Evolutionary conservation across 768 basidiomycete species (phyloP).

Genomic region (Mycena rebaudengoi): DNA sequence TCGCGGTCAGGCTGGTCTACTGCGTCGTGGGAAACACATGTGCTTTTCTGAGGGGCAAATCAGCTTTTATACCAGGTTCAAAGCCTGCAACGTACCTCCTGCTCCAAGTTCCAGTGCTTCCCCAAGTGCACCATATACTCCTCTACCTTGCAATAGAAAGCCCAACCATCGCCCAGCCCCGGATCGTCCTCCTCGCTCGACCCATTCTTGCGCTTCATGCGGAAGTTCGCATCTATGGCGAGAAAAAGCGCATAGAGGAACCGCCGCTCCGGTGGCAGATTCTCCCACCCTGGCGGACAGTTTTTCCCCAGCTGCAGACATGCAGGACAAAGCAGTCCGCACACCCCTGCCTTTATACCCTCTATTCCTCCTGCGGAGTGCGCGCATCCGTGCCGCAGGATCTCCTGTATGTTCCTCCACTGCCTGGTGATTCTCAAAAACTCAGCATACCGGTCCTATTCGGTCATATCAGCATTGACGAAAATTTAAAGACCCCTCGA

Average conservation of each 20-base stretch:
- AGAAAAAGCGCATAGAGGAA: constrained; percentile 38
- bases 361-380: constrained; percentile 11
- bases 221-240: too few species aligned
- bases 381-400: constrained; percentile 22
- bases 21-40: not conserved
- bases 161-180: constrained; percentile 35
- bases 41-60: not conserved
- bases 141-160: constrained; percentile 37
- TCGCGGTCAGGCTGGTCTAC: constrained; percentile 7
- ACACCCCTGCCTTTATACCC: not conserved
- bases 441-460: constrained; percentile 21
- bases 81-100: constrained; percentile 4
- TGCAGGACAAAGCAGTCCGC: constrained; percentile 28
- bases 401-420: constrained; percentile 18
- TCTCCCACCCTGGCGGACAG: constrained; percentile 31
- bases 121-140: constrained; percentile 30
- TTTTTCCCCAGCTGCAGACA: constrained; percentile 39
- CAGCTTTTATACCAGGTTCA: not conserved
- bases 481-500: not conserved
- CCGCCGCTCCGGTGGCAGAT: constrained; percentile 12
- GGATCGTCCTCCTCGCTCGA: constrained; percentile 37
- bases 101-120: not conserved
- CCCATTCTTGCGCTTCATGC: constrained; percentile 35
- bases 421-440: constrained; percentile 18
- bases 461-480: not conserved